Conservation (phyloP, 768 basidiomycete species). For the Phallus indusiatus region DNA sequence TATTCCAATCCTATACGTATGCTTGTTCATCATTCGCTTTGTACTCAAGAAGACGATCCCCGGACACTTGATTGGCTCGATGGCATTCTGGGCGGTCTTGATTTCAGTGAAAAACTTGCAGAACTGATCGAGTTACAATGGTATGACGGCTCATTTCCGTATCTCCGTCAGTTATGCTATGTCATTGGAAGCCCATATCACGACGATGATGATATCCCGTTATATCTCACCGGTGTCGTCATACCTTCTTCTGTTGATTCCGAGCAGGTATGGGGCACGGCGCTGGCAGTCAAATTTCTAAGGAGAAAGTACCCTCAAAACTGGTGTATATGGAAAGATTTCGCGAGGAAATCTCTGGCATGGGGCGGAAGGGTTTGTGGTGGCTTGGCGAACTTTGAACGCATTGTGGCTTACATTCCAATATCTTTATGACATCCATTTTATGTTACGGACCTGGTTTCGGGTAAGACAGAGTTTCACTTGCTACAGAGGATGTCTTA, state of each 20-base stretch:
- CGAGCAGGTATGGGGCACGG: constrained; percentile 38
- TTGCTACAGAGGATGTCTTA: no score
- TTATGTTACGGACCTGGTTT: neutral
- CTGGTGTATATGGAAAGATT: constrained; percentile 32
- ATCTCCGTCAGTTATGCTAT: neutral
- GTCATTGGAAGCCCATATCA: neutral
- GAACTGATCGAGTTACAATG: neutral
- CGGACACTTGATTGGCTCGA: neutral
- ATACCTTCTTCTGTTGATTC: constrained; percentile 21
- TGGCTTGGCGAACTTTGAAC: neutral
- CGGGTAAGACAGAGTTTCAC: no score
- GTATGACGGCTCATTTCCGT: neutral
- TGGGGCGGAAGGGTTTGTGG: neutral
- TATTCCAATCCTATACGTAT: neutral
- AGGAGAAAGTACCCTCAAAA: constrained; percentile 26
- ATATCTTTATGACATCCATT: neutral
- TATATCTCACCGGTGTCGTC: neutral
- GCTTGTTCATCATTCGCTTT: neutral
- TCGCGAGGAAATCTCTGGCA: constrained; percentile 29
- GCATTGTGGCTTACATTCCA: neutral
- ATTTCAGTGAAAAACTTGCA: neutral
- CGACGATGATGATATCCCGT: neutral
- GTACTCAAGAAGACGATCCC: neutral
- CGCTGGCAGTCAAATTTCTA: constrained; percentile 38
- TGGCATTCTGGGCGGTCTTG: neutral